Evolutionary conservation across 371 early-diverging fungal species (phyloP).

Genomic region (Mortierella polycephala): DNA sequence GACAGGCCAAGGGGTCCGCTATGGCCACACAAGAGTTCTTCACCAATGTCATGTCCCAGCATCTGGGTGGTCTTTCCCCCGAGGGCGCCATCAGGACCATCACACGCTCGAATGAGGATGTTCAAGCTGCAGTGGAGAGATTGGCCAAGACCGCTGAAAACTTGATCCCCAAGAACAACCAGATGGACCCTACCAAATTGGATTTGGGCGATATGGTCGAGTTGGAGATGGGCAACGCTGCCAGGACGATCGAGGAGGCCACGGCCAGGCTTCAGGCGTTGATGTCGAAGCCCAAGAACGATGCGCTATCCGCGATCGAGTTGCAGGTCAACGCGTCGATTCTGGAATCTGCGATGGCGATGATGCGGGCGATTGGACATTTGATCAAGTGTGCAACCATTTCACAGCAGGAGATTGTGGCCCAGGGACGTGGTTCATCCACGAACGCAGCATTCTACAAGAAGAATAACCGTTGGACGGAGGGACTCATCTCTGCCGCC

Average conservation of each 20-base stretch:
- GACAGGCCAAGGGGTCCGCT: constrained; percentile 75
- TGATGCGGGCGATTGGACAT: constrained; percentile 94
- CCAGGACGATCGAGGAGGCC: constrained; percentile 93
- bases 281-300: constrained; percentile 78
- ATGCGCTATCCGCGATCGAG: constrained; percentile 76
- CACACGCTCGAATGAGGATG: constrained; percentile 76
- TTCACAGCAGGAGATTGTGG: constrained; percentile 96
- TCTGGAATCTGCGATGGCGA: constrained; percentile 88
- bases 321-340: constrained; percentile 93
- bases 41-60: constrained; percentile 83
- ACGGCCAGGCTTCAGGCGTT: constrained; percentile 83
- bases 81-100: constrained; percentile 79
- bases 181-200: constrained; percentile 61
- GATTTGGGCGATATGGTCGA: constrained; percentile 94
- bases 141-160: constrained; percentile 81
- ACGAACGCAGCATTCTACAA: constrained; percentile 95
- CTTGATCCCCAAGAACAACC: constrained; percentile 69
- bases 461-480: constrained; percentile 99
- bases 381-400: constrained; percentile 94
- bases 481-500: constrained; percentile 97
- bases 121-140: constrained; percentile 77
- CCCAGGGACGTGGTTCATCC: constrained; percentile 89
- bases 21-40: constrained; percentile 81
- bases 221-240: constrained; percentile 92
- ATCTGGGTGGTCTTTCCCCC: constrained; percentile 76